Conservation (phyloP, 345 rosid species). For the Cardamine occulta region DNA sequence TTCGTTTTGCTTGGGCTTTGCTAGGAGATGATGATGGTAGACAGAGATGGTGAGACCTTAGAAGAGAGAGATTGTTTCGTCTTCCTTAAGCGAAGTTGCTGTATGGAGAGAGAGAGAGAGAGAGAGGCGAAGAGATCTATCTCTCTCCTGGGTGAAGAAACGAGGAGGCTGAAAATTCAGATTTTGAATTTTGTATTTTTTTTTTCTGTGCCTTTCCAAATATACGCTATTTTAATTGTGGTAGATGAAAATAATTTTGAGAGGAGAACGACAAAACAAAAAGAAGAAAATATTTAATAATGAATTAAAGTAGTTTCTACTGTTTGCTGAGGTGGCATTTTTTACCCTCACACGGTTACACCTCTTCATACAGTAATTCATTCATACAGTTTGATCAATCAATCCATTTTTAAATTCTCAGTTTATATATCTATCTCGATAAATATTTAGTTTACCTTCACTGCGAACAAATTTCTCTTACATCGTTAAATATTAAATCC, state of each 20-base stretch:
- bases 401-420: neutral
- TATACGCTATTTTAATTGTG: slow-evolving; percentile 23
- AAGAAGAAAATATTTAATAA: neutral
- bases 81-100: slow-evolving; percentile 65
- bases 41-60: slow-evolving; percentile 34
- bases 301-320: slow-evolving; percentile 16
- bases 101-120: slow-evolving; percentile 52
- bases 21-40: slow-evolving; percentile 28
- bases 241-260: slow-evolving; percentile 38
- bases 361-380: neutral
- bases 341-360: neutral
- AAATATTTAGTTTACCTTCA: neutral
- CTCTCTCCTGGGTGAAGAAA: slow-evolving; percentile 35
- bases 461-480: neutral
- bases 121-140: slow-evolving; percentile 1
- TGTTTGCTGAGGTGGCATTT: slow-evolving; percentile 23
- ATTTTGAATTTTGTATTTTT: slow-evolving; percentile 35
- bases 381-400: neutral
- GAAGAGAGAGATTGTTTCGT: slow-evolving; percentile 58
- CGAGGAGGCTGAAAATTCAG: slow-evolving; percentile 44
- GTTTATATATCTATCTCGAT: neutral
- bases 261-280: slow-evolving; percentile 35
- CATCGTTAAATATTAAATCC: neutral
- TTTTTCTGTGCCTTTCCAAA: slow-evolving; percentile 19
- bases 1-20: slow-evolving; percentile 6